phyloP scores from a whole-genome alignment of 176 grass and related monocot genomes.

The Carex littledalei region DNA sequence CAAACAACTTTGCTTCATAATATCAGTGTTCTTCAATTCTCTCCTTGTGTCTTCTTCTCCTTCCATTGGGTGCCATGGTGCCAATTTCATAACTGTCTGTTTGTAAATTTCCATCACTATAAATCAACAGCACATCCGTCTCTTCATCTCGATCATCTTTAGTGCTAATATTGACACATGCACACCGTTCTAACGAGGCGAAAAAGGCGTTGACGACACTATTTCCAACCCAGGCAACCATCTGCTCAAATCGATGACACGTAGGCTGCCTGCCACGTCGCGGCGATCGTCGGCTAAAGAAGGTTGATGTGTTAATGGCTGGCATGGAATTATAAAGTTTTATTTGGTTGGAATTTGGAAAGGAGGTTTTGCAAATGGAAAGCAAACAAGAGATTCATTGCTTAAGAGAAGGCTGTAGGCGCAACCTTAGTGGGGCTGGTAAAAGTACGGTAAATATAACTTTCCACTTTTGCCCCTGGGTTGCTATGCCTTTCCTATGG shows the following conservation, averaged over 20 bases:
- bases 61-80: neutral
- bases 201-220: slow-evolving; percentile 65
- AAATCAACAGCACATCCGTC: slow-evolving; percentile 44
- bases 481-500: neutral
- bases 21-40: slow-evolving; percentile 19
- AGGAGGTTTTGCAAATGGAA: slow-evolving; percentile 1
- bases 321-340: slow-evolving; percentile 24
- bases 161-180: slow-evolving; percentile 63
- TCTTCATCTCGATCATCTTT: slow-evolving; percentile 53
- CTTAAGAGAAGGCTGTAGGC: neutral
- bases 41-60: slow-evolving; percentile 3
- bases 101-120: slow-evolving; percentile 18
- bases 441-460: neutral
- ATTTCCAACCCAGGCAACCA: slow-evolving; percentile 59
- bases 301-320: slow-evolving; percentile 18
- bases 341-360: neutral
- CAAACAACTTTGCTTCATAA: neutral
- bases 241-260: slow-evolving; percentile 49
- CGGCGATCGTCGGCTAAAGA: slow-evolving; percentile 11
- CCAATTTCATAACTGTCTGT: neutral
- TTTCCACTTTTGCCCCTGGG: slow-evolving; percentile 1
- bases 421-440: neutral
- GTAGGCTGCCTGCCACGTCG: neutral
- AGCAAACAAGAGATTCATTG: slow-evolving; percentile 22
- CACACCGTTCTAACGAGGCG: slow-evolving; percentile 70